Conservation (phyloP, 2,329 filamentous ascomycete species). For the Cladobotryum protrusum region DNA sequence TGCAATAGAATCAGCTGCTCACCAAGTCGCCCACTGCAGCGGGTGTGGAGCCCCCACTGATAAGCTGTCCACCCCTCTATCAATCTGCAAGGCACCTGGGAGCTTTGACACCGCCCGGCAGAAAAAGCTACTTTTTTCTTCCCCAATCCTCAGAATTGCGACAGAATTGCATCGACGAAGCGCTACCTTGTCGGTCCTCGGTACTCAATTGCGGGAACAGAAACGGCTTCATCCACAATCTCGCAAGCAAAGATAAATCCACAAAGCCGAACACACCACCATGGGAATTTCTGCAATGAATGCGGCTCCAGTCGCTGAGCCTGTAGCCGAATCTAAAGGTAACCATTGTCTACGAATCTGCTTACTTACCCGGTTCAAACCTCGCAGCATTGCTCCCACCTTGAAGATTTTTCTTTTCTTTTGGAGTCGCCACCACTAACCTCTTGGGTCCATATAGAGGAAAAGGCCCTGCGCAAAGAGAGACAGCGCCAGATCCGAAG, state of each 20-base stretch:
- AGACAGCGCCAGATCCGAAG: background rate
- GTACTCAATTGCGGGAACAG: background rate
- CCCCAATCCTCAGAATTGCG: background rate
- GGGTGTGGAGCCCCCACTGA: too few relatives aligned
- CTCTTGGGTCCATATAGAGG: background rate
- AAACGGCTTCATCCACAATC: too few relatives aligned
- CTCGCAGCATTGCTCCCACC: too few relatives aligned
- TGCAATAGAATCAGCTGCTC: too few relatives aligned
- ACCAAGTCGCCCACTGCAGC: too few relatives aligned
- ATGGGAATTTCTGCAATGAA: background rate
- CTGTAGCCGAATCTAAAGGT: background rate
- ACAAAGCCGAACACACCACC: background rate
- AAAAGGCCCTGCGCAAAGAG: background rate
- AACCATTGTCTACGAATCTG: too few relatives aligned
- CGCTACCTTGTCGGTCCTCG: background rate
- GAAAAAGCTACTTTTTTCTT: background rate
- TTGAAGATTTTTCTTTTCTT: background rate
- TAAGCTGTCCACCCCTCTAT: too few relatives aligned
- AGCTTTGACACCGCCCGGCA: background rate
- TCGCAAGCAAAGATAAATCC: too few relatives aligned
- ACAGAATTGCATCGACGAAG: background rate
- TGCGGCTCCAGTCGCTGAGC: background rate
- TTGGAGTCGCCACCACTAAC: background rate
- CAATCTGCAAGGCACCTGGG: background rate
- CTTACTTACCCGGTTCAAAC: too few relatives aligned